Base-by-base conservation (phyloP, 352 stramenopile genomes). In the Globisporangium lucens region DNA sequence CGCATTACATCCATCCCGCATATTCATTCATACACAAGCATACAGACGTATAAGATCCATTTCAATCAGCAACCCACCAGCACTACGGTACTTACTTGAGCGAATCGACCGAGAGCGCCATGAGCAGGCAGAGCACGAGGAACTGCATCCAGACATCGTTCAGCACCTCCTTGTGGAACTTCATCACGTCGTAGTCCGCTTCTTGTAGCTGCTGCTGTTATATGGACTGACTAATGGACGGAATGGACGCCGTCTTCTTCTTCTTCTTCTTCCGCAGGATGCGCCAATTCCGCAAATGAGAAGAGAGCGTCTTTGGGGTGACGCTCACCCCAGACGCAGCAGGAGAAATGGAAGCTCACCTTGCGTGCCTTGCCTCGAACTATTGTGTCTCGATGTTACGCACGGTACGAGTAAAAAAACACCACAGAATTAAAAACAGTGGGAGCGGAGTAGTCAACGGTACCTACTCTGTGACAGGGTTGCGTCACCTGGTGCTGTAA, bases 131-230 rank as follows among this genome's bases (percentile, higher is more conserved):
- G 36, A 96, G 76, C 58, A 84, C 81, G 52, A 90, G 60, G 71
- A 93, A 91, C 77, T 96, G 88, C 68, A 84, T 87, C 82, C 84
- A 93, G 49, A 89, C 82, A 62, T 96, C 88, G 61, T 88, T 89
- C 15, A 96, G 75, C 75, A 92, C 85, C 63, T 91, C 83, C 63
- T 82, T 80, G 72, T 90, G 74, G 69, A 91, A 88, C 72, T 91
- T 90, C 85, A 93, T 89, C 64, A n/a, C 36, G 47, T 15, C 24
- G 5, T 56, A 22, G 20, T 5, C 30, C 17, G 47, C 43, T 33
- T 51, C 27, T 29, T 29, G 17, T 27, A n/a, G 10, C 9, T 20
- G 53, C 13, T 59, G 27, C 38, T 35, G 24, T 35, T 57, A 17
- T 46, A 6, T 6, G 12, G 38, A 4, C 33, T 43, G 36, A 13